phyloP scores from a whole-genome alignment of 2,329 filamentous ascomycete species.

The Escovopsis sp. region DNA sequence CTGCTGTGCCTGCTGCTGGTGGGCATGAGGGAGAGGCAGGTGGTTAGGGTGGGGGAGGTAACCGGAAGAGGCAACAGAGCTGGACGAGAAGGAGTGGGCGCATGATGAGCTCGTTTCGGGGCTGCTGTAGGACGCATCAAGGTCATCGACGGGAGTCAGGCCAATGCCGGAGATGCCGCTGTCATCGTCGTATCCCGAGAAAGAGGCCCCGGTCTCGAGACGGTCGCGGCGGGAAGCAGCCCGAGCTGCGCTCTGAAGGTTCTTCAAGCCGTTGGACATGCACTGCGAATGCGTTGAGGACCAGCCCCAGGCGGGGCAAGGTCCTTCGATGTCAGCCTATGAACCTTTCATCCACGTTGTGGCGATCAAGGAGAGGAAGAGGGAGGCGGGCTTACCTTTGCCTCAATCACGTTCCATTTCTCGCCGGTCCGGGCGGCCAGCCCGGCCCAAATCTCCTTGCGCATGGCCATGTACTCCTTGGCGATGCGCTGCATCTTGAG shows the following conservation, averaged over 20 bases:
- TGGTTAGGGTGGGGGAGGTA: constrained; percentile 4
- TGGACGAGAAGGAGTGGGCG: constrained; percentile 24
- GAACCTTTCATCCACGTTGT: too few relatives aligned
- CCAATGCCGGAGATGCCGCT: constrained; percentile 51
- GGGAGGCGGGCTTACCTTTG: constrained; percentile 31
- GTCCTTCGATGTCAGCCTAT: constrained; percentile 5
- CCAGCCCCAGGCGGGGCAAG: background rate
- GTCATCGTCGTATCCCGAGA: constrained; percentile 48
- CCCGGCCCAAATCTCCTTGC: constrained; percentile 67
- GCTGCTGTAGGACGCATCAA: constrained; percentile 41
- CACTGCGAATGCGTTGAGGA: constrained; percentile 38
- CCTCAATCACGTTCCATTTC: constrained; percentile 59
- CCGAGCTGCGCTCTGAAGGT: constrained; percentile 55
- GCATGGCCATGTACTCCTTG: constrained; percentile 62
- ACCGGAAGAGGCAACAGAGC: constrained; percentile 14
- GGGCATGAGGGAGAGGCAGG: constrained; percentile 11
- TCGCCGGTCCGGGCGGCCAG: constrained; percentile 64
- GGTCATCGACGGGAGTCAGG: constrained; percentile 42
- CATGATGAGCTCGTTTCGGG: constrained; percentile 32
- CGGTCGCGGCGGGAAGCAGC: constrained; percentile 51
- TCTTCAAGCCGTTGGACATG: constrained; percentile 73
- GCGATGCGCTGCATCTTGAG: constrained; percentile 60
- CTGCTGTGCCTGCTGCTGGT: constrained; percentile 13
- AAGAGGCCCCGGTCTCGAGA: constrained; percentile 26
- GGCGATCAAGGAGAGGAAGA: background rate